Percentiles rank a stretch among this genome's conserved stretches.
phyloP scores from a whole-genome alignment of 2,329 filamentous ascomycete genomes.

The Pseudogymnoascus destructans region DNA sequence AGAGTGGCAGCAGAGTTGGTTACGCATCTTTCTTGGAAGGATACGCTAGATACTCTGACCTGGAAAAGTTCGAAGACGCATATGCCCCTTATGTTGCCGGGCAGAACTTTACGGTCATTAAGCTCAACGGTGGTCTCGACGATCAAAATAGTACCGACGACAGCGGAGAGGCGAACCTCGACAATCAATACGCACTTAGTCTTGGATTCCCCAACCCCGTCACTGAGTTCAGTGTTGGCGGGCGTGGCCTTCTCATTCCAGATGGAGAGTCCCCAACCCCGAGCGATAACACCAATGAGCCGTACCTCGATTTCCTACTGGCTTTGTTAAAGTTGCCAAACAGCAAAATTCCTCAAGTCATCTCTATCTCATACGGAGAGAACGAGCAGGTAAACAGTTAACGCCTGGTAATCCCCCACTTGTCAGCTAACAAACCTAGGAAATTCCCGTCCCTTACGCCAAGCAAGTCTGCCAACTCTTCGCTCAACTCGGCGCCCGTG shows the following conservation, averaged over 20 bases:
- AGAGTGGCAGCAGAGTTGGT: constrained; percentile 15
- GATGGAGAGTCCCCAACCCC: constrained; percentile 30
- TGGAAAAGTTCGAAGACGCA: constrained; percentile 31
- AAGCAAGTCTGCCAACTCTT: constrained; percentile 46
- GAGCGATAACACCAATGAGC: constrained; percentile 46
- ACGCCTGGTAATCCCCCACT: not conserved
- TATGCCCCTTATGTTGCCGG: constrained; percentile 33
- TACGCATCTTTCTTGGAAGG: constrained; percentile 16
- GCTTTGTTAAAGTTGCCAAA: constrained; percentile 26
- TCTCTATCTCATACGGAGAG: constrained; percentile 53
- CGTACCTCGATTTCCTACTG: constrained; percentile 46
- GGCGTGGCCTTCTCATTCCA: constrained; percentile 37
- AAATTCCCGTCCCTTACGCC: constrained; percentile 46
- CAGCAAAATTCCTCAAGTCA: constrained; percentile 40
- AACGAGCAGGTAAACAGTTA: constrained; percentile 36
- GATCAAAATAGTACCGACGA: constrained; percentile 27
- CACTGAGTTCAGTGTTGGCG: constrained; percentile 32
- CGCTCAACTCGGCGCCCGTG: constrained; percentile 47
- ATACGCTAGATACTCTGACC: constrained; percentile 25
- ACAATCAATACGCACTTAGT: constrained; percentile 39
- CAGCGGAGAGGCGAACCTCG: constrained; percentile 40
- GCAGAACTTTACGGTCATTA: constrained; percentile 27
- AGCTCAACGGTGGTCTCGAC: constrained; percentile 15
- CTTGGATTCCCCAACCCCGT: constrained; percentile 35
- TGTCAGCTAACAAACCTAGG: constrained; percentile 16